Evolutionary conservation across 2,329 filamentous ascomycete genomes (phyloP), one percentile per base, ranked within the genome.

Genomic region (Ophiostoma sp.): DNA sequence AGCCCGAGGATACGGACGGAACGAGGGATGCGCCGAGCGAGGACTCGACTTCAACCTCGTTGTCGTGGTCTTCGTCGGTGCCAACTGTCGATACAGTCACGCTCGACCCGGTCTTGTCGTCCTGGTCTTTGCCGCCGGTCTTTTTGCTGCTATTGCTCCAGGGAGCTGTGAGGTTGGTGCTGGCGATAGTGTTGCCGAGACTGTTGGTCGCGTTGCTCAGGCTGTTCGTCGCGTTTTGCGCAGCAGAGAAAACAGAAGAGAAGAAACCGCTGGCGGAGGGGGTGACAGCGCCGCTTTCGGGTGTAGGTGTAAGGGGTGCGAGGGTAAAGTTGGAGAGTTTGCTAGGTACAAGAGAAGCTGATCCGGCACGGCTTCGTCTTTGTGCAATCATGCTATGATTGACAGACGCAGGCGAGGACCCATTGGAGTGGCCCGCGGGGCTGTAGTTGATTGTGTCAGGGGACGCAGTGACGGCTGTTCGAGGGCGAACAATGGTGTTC

Each of bases 181-280:
- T 95, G 68, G 89, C 66, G 6, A 69, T 69, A 17, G 66, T 69
- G 45, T 36, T 69, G 48, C 66, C 66, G 28, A 69, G 28, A 39
- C 69, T 71, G 55, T 48, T 89, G 64, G 98, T 91, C 66, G 91
- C 93, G 76, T 88, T 93, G 77, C 88, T 93, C 4, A 95, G 81
- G 22, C 89, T 90, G 76, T 85, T 94, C 17, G 95, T 94, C 59
- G 95, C 95, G 87, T 92, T 98, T 82, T 98, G 95, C 22, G 96
- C 96, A 63, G 92, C 95, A 55, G 94, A 95, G 76, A 99, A 90
- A 79, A 99, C 93, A 33, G 93, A 95, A 4, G 94, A 97, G 82
- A 99, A 98, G 84, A 99, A 98, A 0, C 94, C 91, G 50, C 87
- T 85, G 72, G 88, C 87, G 39, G 88, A 89, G 78, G 76, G 85